Percentiles rank a stretch among this genome's conserved stretches.
Evolutionary conservation across 768 basidiomycete species (phyloP).

Genomic region (Hygrophorus russula): DNA sequence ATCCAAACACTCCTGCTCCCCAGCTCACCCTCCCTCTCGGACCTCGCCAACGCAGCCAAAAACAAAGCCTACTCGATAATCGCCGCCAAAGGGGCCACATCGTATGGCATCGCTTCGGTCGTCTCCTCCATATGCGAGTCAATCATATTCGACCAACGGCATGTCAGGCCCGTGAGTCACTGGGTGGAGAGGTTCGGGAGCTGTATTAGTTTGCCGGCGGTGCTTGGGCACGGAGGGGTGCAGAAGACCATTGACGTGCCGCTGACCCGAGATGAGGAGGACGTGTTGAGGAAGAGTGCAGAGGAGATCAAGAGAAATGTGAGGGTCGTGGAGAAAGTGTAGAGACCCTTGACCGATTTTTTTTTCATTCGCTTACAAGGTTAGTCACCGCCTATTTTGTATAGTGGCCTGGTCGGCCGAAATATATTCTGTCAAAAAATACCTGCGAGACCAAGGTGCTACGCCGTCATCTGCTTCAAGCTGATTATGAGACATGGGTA

Average conservation of each 20-base stretch:
- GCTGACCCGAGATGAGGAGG: conserved; percentile 4
- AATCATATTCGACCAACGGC: conserved; percentile 9
- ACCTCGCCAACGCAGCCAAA: conserved; percentile 2
- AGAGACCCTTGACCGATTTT: too few species aligned
- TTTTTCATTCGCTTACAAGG: too few species aligned
- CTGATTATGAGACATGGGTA: too few species aligned
- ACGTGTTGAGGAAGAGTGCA: conserved; percentile 7
- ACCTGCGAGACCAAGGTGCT: too few species aligned
- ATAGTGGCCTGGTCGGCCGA: too few species aligned
- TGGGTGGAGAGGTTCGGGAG: conserved; percentile 7
- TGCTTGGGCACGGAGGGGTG: conserved; percentile 8
- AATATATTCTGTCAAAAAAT: too few species aligned
- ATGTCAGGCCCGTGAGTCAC: conserved; percentile 9
- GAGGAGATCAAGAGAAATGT: conserved; percentile 1
- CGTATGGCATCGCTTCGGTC: conserved; percentile 8
- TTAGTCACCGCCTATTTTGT: too few species aligned
- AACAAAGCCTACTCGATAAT: conserved; percentile 9
- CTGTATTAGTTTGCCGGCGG: conserved; percentile 8
- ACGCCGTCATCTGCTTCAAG: too few species aligned
- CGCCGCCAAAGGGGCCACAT: conserved; percentile 9
- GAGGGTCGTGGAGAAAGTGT: neutral
- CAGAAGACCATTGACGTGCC: conserved; percentile 6
- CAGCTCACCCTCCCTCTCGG: conserved; percentile 1
- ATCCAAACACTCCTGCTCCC: conserved; percentile 6
- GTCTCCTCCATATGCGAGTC: conserved; percentile 10